Evolutionary conservation across 495 filamentous ascomycete genomes (phyloP).

Genomic region (Astrothelium subdiscretum): DNA sequence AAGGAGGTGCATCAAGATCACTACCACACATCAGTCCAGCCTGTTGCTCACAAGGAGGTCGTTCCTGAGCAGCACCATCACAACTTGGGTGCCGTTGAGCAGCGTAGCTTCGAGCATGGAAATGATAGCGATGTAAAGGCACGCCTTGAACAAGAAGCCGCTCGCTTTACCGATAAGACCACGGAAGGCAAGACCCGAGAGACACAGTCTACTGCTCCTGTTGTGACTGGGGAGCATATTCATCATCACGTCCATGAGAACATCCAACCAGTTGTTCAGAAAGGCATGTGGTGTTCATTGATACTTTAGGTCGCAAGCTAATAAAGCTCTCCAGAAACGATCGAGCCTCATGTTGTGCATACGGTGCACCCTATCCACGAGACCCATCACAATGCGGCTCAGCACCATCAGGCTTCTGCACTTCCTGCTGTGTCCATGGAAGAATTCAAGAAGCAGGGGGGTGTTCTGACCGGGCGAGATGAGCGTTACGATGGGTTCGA

Average conservation of each 20-base stretch:
- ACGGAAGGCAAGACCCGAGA: conserved; percentile 35
- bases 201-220: conserved; percentile 34
- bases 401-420: conserved; percentile 2
- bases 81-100: conserved; percentile 40
- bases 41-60: conserved; percentile 24
- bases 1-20: conserved; percentile 43
- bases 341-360: conserved; percentile 54
- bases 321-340: conserved; percentile 33
- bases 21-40: conserved; percentile 34
- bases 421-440: conserved; percentile 27
- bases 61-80: conserved; percentile 28
- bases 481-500: conserved; percentile 45
- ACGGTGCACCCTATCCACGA: conserved; percentile 59
- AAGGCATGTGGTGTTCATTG: conserved; percentile 20
- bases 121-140: conserved; percentile 33
- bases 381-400: conserved; percentile 38
- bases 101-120: conserved; percentile 44
- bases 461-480: conserved; percentile 40
- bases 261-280: conserved; percentile 54
- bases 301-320: not conserved
- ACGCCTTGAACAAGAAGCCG: conserved; percentile 36
- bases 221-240: conserved; percentile 48
- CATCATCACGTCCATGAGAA: conserved; percentile 54
- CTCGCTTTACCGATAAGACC: conserved; percentile 40
- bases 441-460: conserved; percentile 48